phyloP scores from a whole-genome alignment of 345 rosid species.

The Anacardium occidentale region DNA sequence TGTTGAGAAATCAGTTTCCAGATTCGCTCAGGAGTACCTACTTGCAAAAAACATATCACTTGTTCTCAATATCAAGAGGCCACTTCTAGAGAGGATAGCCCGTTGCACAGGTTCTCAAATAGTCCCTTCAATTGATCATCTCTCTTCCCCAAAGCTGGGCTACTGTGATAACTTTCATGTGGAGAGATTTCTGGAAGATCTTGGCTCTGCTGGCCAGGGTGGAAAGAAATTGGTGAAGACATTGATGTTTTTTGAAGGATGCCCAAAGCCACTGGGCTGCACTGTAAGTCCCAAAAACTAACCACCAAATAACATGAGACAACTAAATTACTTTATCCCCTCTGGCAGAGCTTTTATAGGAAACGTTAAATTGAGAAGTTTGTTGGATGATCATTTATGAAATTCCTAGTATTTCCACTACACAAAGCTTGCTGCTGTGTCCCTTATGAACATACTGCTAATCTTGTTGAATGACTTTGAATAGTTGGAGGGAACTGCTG shows the following conservation, averaged over 20 bases:
- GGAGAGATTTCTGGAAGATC: constrained; percentile 73
- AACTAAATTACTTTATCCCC: neutral
- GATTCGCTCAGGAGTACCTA: constrained; percentile 93
- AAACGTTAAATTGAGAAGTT: neutral
- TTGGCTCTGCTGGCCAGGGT: constrained; percentile 72
- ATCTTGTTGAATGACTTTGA: constrained; percentile 4
- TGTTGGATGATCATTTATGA: constrained; percentile 3
- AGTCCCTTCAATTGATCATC: constrained; percentile 88
- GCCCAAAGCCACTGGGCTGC: constrained; percentile 95
- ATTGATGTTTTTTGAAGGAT: constrained; percentile 89
- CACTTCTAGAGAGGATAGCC: constrained; percentile 84
- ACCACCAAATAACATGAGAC: neutral
- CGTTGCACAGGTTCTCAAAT: constrained; percentile 96
- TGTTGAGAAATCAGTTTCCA: constrained; percentile 96
- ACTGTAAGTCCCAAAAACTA: constrained; percentile 64
- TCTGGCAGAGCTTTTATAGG: neutral
- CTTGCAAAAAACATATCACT: constrained; percentile 84
- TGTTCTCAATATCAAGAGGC: constrained; percentile 87
- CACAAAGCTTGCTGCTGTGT: constrained; percentile 1
- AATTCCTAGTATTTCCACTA: neutral
- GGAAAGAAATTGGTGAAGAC: constrained; percentile 84
- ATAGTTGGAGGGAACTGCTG: neutral
- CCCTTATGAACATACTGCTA: neutral
- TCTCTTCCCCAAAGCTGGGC: constrained; percentile 83
- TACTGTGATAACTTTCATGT: constrained; percentile 86